phyloP scores from a whole-genome alignment of 2,329 filamentous ascomycete genomes.

The Exserohilum turcica region DNA sequence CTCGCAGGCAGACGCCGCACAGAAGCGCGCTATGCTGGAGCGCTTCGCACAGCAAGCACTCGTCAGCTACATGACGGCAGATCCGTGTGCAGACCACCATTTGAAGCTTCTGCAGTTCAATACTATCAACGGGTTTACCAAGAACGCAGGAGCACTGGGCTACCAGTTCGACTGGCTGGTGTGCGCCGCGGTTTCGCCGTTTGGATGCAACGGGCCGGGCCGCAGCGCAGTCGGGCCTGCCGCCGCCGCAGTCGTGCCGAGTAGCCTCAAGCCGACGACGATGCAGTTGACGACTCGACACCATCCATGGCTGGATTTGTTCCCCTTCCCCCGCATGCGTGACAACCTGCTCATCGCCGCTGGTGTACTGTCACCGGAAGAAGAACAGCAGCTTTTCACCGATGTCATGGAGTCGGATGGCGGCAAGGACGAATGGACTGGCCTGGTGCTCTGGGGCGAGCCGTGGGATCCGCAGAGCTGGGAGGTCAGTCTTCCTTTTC shows the following conservation, averaged over 20 bases:
- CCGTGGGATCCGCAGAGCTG: conserved; percentile 53
- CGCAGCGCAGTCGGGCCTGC: not conserved
- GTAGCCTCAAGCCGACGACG: not conserved
- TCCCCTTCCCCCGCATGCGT: conserved; percentile 47
- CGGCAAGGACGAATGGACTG: conserved; percentile 1
- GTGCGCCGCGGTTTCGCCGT: conserved; percentile 19
- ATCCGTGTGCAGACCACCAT: conserved; percentile 16
- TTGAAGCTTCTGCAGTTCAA: conserved; percentile 23
- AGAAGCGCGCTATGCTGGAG: conserved; percentile 6
- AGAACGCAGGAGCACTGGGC: conserved; percentile 18
- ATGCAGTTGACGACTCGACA: conserved; percentile 48
- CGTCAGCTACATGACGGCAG: conserved; percentile 22
- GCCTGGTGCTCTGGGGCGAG: conserved; percentile 57
- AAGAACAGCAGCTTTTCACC: conserved; percentile 28
- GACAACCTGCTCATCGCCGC: conserved; percentile 49
- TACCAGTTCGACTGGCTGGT: conserved; percentile 13
- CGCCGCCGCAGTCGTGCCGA: not conserved
- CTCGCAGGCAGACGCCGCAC: not conserved
- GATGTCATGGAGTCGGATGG: conserved; percentile 20
- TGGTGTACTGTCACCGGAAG: conserved; percentile 31
- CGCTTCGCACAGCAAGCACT: conserved; percentile 26
- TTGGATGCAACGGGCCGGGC: conserved; percentile 10
- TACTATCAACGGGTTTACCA: conserved; percentile 13
- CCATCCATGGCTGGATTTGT: conserved; percentile 50
- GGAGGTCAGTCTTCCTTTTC: conserved; percentile 55